Evolutionary conservation across 225 moss, liverwort and hornwort species (phyloP).

Genomic region (Rhytidiadelphus loreus): DNA sequence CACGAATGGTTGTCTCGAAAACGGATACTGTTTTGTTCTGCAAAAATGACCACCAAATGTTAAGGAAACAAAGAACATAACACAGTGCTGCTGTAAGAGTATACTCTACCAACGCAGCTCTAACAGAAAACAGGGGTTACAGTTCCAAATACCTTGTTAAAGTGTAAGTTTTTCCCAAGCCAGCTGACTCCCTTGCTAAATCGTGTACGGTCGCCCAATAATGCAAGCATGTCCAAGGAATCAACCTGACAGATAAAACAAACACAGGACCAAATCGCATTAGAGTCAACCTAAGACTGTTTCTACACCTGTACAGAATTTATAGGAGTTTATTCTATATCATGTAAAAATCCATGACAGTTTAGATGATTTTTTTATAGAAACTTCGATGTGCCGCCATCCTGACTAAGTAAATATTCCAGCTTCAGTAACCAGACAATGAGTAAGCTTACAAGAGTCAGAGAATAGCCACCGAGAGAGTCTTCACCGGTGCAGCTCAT

Average conservation of each 20-base stretch:
- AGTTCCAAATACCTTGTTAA: constrained; percentile 46
- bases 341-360: not conserved
- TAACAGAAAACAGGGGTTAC: not conserved
- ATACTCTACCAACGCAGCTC: not conserved
- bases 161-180: constrained; percentile 75
- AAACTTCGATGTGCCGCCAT: not conserved
- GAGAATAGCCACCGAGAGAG: constrained; percentile 79
- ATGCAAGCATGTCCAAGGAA: constrained; percentile 92
- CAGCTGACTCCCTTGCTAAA: constrained; percentile 76
- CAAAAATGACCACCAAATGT: not conserved
- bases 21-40: constrained; percentile 96
- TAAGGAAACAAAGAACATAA: not conserved
- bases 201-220: constrained; percentile 61
- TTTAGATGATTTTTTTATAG: not conserved
- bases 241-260: constrained; percentile 51
- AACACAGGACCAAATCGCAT: not conserved
- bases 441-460: constrained; percentile 64
- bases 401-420: not conserved
- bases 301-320: not conserved
- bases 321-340: not conserved
- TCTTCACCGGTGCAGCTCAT: constrained; percentile 90
- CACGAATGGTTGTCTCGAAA: constrained; percentile 92
- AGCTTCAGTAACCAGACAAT: not conserved
- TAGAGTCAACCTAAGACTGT: not conserved
- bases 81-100: not conserved